phyloP scores from a whole-genome alignment of 2,329 filamentous ascomycete species.

The Phialocephala sp. region DNA sequence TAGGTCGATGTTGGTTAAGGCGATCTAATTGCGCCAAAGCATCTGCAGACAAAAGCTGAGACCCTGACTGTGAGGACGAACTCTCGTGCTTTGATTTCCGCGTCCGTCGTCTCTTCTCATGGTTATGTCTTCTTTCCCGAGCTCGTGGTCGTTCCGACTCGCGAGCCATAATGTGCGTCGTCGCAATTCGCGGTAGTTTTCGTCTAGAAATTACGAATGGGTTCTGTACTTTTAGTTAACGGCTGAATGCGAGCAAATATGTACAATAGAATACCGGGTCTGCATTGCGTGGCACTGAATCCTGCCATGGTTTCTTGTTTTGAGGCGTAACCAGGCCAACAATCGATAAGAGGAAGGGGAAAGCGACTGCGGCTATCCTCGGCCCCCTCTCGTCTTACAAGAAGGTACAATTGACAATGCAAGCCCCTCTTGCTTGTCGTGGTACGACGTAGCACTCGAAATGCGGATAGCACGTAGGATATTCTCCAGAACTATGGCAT shows the following conservation, averaged over 20 bases:
- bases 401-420: slow-evolving; percentile 21
- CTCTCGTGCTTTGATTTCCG: slow-evolving; percentile 33
- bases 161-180: slow-evolving; percentile 31
- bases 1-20: slow-evolving; percentile 37
- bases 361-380: slow-evolving; percentile 10
- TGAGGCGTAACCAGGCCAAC: slow-evolving; percentile 8
- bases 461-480: slow-evolving; percentile 33
- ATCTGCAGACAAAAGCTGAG: slow-evolving; percentile 41
- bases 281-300: slow-evolving; percentile 14
- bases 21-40: slow-evolving; percentile 41
- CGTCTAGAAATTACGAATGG: background rate
- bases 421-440: slow-evolving; percentile 14
- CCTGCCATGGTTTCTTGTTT: slow-evolving; percentile 8
- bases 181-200: slow-evolving; percentile 1
- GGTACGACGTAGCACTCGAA: slow-evolving; percentile 25
- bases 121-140: slow-evolving; percentile 35
- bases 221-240: background rate
- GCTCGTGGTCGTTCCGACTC: slow-evolving; percentile 34
- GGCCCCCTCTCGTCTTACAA: background rate
- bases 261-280: slow-evolving; percentile 15
- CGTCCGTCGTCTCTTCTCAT: slow-evolving; percentile 31
- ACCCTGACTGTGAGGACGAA: slow-evolving; percentile 35
- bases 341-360: background rate
- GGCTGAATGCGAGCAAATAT: slow-evolving; percentile 7
- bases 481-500: slow-evolving; percentile 15